Evolutionary conservation across 176 grass and related monocot genomes (phyloP), one percentile per base, ranked within the genome.

Genomic region (Triticum monococcum): DNA sequence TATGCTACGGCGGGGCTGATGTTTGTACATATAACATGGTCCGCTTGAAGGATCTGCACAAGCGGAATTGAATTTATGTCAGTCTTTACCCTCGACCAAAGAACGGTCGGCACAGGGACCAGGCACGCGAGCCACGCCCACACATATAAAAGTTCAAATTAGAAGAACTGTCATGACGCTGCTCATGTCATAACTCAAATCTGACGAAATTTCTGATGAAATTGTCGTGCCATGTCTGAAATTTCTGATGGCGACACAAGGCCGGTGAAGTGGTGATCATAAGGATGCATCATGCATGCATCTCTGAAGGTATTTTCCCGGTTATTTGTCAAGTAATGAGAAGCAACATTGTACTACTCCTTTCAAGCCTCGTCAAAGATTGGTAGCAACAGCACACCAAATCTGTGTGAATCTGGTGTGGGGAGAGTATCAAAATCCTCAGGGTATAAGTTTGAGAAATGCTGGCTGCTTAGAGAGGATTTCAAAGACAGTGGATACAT

Each of bases 1-100:
- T 56, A 56, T 56, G 52, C 52, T 56, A 56, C 5, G 17, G 16
- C 17, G 16, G 16, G 17, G 5, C 17, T 17, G 46, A 56, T 56
- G 52, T 56, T 56, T 56, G 52, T 56, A 20, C 52, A 20, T 56
- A 56, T 56, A 45, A 74, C 40, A 74, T 74, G 30, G 43, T 43
- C 75, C 45, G 25, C 16, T 75, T 75, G 38, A 50, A 74, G 68
- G 62, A 64, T 80, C 40, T 80, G 70, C 78, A 43, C 79, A 86
- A 41, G 83, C 40, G 22, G 79, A 83, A 86, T 83, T 82, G 82
- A 70, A 50, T 64, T 75, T 64, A 30, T 82, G 72, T 7, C 32
- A 78, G 52, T 72, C 85, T 83, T 83, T 86, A 65, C 28, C 37
- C 38, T 63, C 77, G 23, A 77, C 78, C 81, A 78, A 88, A 80